Conservation (phyloP, 768 basidiomycete species). For the Suillus decipiens region DNA sequence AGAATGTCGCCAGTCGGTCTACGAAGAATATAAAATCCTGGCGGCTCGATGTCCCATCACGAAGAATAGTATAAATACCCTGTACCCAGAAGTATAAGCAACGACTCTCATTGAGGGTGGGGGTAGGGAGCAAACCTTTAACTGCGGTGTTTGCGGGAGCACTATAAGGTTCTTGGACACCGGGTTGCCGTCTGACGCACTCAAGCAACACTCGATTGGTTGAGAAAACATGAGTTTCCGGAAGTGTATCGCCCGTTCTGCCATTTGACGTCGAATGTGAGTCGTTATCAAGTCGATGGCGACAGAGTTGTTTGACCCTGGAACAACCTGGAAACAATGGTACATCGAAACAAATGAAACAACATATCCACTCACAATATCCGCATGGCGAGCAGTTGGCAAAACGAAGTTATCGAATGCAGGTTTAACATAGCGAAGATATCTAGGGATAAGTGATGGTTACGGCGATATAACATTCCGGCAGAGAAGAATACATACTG, state of each 20-base stretch:
- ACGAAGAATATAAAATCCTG: constrained; percentile 94
- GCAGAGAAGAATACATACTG: constrained; percentile 52
- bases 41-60: constrained; percentile 66
- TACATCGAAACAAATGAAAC: not conserved
- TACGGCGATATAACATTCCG: not conserved
- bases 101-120: not conserved
- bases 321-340: constrained; percentile 75
- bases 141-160: constrained; percentile 77
- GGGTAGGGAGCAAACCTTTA: constrained; percentile 55
- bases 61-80: constrained; percentile 89
- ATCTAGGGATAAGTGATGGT: constrained; percentile 45
- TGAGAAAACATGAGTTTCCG: constrained; percentile 69
- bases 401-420: constrained; percentile 92
- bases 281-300: constrained; percentile 93
- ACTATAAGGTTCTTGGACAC: constrained; percentile 61
- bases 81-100: constrained; percentile 29
- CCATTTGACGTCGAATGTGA: constrained; percentile 83
- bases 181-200: constrained; percentile 36
- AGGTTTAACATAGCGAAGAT: constrained; percentile 93
- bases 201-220: constrained; percentile 37
- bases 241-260: constrained; percentile 74
- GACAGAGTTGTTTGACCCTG: constrained; percentile 84
- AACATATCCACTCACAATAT: constrained; percentile 60
- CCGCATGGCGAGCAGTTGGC: constrained; percentile 84
- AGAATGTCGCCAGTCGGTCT: constrained; percentile 80